These are phyloP conservation scores for Aureobasidium sp. DNA, from an alignment of 2,329 filamentous ascomycete species.

Conservation along the genomic window DNA sequence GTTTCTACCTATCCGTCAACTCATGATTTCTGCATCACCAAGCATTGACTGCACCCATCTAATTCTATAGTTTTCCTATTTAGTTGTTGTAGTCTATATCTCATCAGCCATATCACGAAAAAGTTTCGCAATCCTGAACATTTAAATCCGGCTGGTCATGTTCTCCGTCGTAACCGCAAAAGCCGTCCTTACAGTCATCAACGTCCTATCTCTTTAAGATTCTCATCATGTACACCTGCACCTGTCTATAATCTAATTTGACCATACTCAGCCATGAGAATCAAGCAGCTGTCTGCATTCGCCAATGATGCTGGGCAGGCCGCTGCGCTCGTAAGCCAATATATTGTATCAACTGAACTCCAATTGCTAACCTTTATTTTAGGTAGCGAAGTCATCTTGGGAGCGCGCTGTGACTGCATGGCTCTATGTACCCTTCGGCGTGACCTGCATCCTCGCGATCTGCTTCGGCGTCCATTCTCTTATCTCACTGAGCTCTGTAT, in stretches of 20 bases:
- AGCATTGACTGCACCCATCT: not conserved
- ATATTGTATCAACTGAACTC: too few relatives aligned
- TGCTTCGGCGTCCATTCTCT: slow-evolving; percentile 37
- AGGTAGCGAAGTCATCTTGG: slow-evolving; percentile 32
- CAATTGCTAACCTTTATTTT: not conserved
- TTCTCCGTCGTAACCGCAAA: slow-evolving; percentile 1
- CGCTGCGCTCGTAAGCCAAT: not conserved
- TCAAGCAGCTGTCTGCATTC: not conserved
- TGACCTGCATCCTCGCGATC: slow-evolving; percentile 32
- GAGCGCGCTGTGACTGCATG: slow-evolving; percentile 32
- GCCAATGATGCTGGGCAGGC: slow-evolving; percentile 9
- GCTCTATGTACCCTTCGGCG: slow-evolving; percentile 44
- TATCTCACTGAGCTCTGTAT: slow-evolving; percentile 41
- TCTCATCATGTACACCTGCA: not conserved
- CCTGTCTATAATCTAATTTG: too few relatives aligned
- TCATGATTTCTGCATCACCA: not conserved
- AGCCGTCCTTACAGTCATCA: not conserved
- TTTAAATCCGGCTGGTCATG: not conserved
- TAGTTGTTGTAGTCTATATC: not conserved
- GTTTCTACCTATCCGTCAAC: not conserved
- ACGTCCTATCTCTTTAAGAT: not conserved
- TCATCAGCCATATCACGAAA: not conserved
- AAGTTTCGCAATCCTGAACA: not conserved
- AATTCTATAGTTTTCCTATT: not conserved
- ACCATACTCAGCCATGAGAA: not conserved